phyloP scores from a whole-genome alignment of 2,329 filamentous ascomycete species.

The Trichoderma polysporum region DNA sequence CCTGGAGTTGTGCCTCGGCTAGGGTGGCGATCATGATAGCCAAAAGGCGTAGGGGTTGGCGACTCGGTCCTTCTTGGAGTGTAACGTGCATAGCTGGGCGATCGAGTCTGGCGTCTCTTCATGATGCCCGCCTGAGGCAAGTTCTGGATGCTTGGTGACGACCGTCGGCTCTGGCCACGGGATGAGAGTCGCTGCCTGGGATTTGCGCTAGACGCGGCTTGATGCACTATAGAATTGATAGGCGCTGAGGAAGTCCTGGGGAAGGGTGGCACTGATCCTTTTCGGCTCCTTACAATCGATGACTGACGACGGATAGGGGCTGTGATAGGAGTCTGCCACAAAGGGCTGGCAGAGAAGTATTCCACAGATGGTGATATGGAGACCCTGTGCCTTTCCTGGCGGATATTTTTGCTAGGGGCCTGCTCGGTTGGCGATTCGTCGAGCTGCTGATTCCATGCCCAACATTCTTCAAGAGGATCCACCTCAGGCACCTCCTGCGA shows the following conservation, averaged over 20 bases:
- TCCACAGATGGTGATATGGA: slow-evolving; percentile 45
- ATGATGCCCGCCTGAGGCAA: slow-evolving; percentile 35
- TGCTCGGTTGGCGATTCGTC: slow-evolving; percentile 55
- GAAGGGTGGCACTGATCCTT: slow-evolving; percentile 46
- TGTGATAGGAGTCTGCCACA: slow-evolving; percentile 32
- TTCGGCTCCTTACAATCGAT: slow-evolving; percentile 41
- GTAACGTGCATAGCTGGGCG: slow-evolving; percentile 53
- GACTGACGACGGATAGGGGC: slow-evolving; percentile 41
- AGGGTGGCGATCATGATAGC: slow-evolving; percentile 44
- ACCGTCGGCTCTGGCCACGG: slow-evolving; percentile 37
- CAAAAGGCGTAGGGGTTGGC: slow-evolving; percentile 43
- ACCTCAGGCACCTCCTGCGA: slow-evolving; percentile 56
- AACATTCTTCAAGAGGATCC: slow-evolving; percentile 64
- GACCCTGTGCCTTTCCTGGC: slow-evolving; percentile 41
- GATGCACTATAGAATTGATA: slow-evolving; percentile 37
- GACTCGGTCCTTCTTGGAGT: slow-evolving; percentile 58
- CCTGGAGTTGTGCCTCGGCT: slow-evolving; percentile 47
- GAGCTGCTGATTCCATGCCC: slow-evolving; percentile 64
- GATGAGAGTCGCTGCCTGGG: slow-evolving; percentile 48
- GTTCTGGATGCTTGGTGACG: slow-evolving; percentile 33
- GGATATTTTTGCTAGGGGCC: slow-evolving; percentile 45
- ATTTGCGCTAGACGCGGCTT: slow-evolving; percentile 39
- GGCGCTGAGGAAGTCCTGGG: slow-evolving; percentile 56
- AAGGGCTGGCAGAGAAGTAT: slow-evolving; percentile 27
- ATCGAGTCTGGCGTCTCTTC: slow-evolving; percentile 57